These are phyloP conservation scores for Epichloe sp. DNA, from an alignment of 2,329 filamentous ascomycete species.

Conservation along the genomic window DNA sequence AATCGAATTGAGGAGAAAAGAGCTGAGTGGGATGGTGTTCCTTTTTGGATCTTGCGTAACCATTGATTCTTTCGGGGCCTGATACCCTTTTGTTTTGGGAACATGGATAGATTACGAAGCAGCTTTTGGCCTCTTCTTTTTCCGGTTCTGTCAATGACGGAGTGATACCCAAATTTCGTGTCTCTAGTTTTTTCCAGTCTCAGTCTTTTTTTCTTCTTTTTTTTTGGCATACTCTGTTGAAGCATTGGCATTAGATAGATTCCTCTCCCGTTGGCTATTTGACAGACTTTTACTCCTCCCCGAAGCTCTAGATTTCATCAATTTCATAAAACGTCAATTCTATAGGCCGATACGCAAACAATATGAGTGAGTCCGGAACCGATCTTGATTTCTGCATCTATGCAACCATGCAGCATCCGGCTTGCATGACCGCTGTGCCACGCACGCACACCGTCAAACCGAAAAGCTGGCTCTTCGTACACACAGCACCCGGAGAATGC, in stretches of 20 bases:
- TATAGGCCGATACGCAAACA: too few relatives aligned
- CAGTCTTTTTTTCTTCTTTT: background rate
- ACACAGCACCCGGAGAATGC: too few relatives aligned
- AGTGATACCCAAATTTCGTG: background rate
- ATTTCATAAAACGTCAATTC: background rate
- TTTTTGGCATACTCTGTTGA: background rate
- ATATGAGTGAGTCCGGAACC: too few relatives aligned
- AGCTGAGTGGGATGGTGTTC: background rate
- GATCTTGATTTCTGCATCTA: too few relatives aligned
- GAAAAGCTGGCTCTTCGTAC: too few relatives aligned
- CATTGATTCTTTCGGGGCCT: background rate
- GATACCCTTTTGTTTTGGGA: background rate
- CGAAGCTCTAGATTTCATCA: background rate
- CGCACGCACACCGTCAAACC: too few relatives aligned
- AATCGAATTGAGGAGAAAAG: background rate
- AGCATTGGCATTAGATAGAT: slow-evolving; percentile 2
- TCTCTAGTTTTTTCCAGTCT: background rate
- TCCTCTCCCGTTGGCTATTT: background rate
- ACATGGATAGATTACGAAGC: background rate
- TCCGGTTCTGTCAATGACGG: background rate
- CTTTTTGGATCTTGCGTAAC: background rate
- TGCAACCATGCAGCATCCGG: too few relatives aligned
- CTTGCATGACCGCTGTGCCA: too few relatives aligned
- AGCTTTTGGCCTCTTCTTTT: background rate
- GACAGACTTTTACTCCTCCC: background rate